phyloP scores from a whole-genome alignment of 2,329 filamentous ascomycete species.

The Trichoderma koningii region DNA sequence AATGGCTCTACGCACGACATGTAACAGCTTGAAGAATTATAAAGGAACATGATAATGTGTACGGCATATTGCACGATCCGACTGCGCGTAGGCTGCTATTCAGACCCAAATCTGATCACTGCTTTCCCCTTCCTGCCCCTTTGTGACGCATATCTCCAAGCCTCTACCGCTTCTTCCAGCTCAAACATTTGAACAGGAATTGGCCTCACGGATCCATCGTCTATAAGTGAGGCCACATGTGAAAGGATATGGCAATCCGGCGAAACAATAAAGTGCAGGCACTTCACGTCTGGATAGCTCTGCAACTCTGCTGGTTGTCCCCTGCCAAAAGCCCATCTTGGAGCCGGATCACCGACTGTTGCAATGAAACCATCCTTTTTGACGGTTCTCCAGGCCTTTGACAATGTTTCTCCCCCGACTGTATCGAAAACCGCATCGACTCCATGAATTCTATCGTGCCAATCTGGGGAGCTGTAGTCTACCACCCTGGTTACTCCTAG shows the following conservation, averaged over 20 bases:
- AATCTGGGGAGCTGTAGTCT: background rate
- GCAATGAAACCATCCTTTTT: conserved; percentile 36
- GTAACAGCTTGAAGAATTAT: background rate
- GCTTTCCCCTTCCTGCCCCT: conserved; percentile 34
- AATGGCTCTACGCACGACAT: background rate
- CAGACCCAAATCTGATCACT: conserved; percentile 33
- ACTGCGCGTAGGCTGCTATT: background rate
- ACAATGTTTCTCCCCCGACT: background rate
- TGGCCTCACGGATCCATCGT: conserved; percentile 30
- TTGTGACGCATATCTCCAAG: conserved; percentile 34
- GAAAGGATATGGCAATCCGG: conserved; percentile 30
- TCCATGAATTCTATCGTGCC: background rate
- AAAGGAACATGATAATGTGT: background rate
- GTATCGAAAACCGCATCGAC: conserved; percentile 3
- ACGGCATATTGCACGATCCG: background rate
- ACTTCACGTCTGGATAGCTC: conserved; percentile 30
- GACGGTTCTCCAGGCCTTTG: background rate
- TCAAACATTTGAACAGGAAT: conserved; percentile 33
- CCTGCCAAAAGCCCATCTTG: conserved; percentile 36
- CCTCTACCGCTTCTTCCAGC: conserved; percentile 32
- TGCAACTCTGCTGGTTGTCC: conserved; percentile 29
- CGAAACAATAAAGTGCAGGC: conserved; percentile 37
- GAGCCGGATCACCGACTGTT: conserved; percentile 42
- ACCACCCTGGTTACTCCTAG: background rate
- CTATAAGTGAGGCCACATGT: conserved; percentile 31